These are phyloP conservation scores for Nannochloropsis oceanica DNA, from an alignment of 108 stramenopile genomes.

Conservation along the genomic window DNA sequence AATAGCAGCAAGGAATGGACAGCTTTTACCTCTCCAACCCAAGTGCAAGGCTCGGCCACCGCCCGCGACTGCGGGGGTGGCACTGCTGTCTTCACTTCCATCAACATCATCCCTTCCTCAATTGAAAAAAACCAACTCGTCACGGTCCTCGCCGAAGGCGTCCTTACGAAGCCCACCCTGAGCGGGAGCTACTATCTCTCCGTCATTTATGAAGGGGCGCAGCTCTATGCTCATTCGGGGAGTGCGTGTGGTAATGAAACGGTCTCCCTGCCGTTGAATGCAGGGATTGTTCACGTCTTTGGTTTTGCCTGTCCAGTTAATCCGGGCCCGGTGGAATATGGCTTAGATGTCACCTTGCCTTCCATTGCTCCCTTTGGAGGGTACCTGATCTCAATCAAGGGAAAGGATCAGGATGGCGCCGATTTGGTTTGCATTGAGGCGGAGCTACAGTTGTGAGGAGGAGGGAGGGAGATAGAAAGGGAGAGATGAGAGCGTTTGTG, in stretches of 20 bases:
- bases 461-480: too few species aligned
- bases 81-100: background rate
- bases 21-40: too few species aligned
- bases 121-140: constrained; percentile 1
- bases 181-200: background rate
- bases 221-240: background rate
- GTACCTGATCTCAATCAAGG: constrained; percentile 12
- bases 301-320: constrained; percentile 15
- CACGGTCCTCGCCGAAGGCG: constrained; percentile 2
- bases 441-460: constrained; percentile 4
- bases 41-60: background rate
- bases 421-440: constrained; percentile 13
- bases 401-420: background rate
- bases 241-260: constrained; percentile 5
- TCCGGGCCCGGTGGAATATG: background rate
- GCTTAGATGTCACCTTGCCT: constrained; percentile 9
- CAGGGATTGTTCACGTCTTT: constrained; percentile 1
- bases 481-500: too few species aligned
- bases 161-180: constrained; percentile 7
- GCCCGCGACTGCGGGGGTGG: constrained; percentile 14
- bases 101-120: background rate
- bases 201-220: background rate
- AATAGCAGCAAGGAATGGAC: too few species aligned
- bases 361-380: constrained; percentile 12
- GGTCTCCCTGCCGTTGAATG: constrained; percentile 2